Evolutionary conservation across 2,329 filamentous ascomycete species (phyloP).

Genomic region (Botrytis medusae): DNA sequence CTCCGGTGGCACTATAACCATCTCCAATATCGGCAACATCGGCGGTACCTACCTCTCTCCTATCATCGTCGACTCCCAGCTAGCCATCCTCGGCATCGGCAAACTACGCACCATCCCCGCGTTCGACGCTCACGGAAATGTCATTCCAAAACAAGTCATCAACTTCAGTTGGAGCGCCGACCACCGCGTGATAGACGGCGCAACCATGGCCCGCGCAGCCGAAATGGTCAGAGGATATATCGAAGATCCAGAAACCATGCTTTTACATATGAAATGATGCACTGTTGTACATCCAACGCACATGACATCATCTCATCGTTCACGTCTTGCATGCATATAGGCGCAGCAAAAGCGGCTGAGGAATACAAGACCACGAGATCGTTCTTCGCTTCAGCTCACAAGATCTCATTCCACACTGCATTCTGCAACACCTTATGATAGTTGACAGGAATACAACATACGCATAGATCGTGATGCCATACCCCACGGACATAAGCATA

Average conservation of each 20-base stretch:
- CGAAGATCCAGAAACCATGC: constrained; percentile 84
- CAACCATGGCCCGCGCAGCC: constrained; percentile 88
- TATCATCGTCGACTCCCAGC: constrained; percentile 85
- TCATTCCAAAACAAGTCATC: constrained; percentile 76
- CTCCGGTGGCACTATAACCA: constrained; percentile 84
- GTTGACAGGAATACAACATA: constrained; percentile 4
- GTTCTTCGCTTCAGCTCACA: constrained; percentile 10
- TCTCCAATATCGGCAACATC: constrained; percentile 95
- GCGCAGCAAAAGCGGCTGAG: background rate
- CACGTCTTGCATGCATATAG: background rate
- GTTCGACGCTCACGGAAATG: constrained; percentile 56
- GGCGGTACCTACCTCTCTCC: constrained; percentile 90
- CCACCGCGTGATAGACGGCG: constrained; percentile 90
- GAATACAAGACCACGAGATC: background rate
- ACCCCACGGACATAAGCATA: background rate
- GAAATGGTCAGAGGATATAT: constrained; percentile 75
- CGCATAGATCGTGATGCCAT: background rate
- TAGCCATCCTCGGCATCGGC: constrained; percentile 88
- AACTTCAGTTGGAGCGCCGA: constrained; percentile 98
- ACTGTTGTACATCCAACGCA: background rate
- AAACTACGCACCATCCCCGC: constrained; percentile 77
- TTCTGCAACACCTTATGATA: constrained; percentile 5
- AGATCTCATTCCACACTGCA: background rate
- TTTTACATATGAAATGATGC: constrained; percentile 71
- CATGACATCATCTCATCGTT: constrained; percentile 6